Percentiles rank a stretch among this genome's conserved stretches.
These are phyloP conservation scores for Colletotrichum lindemuthianum DNA, from an alignment of 2,329 filamentous ascomycete species.

Conservation along the genomic window DNA sequence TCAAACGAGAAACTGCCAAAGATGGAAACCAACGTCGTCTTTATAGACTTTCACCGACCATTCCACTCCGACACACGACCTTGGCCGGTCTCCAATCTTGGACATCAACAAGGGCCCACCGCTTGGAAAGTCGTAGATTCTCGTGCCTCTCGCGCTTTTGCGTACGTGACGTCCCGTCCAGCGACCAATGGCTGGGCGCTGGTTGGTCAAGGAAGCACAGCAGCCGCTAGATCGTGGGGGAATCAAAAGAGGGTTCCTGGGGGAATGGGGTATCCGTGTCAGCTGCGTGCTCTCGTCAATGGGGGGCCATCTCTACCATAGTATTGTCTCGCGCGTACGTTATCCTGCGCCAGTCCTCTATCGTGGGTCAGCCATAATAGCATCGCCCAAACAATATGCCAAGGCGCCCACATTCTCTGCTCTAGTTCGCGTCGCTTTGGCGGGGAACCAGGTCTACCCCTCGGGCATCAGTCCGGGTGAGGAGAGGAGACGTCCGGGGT, in stretches of 20 bases:
- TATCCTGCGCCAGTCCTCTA: too few relatives aligned
- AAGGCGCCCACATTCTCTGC: too few relatives aligned
- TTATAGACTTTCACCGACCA: conserved; percentile 19
- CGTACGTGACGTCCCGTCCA: too few relatives aligned
- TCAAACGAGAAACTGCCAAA: background rate
- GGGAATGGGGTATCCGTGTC: conserved; percentile 25
- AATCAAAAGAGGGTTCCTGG: conserved; percentile 24
- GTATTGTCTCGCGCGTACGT: background rate
- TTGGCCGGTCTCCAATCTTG: conserved; percentile 3
- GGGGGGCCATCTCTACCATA: background rate
- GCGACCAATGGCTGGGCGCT: conserved; percentile 15
- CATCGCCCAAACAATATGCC: too few relatives aligned
- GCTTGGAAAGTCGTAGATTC: conserved; percentile 20
- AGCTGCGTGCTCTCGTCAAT: background rate
- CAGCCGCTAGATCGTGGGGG: conserved; percentile 28
- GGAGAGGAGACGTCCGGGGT: conserved; percentile 9
- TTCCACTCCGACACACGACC: background rate
- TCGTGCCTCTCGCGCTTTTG: background rate
- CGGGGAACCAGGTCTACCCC: background rate
- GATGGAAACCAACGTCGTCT: conserved; percentile 23
- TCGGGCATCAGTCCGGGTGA: conserved; percentile 14
- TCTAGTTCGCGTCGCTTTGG: background rate
- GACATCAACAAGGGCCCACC: conserved; percentile 8
- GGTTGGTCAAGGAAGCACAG: conserved; percentile 13
- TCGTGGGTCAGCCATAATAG: too few relatives aligned